Evolutionary conservation across 2,329 filamentous ascomycete species (phyloP).

Genomic region (Lachnellula arida): DNA sequence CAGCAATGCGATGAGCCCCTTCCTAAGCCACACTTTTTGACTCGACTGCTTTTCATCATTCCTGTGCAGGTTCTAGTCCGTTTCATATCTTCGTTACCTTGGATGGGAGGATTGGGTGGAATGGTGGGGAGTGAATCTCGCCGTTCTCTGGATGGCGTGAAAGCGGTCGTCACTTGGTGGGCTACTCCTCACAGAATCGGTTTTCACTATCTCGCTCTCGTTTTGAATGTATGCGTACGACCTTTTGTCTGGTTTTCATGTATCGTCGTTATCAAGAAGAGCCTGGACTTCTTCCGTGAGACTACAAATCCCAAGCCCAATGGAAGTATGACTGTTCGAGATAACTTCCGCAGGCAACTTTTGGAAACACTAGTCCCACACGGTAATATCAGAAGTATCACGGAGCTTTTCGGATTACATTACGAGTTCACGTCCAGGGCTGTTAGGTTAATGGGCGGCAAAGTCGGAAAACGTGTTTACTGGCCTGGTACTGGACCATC

Average conservation of each 20-base stretch:
- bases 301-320: slow-evolving; percentile 32
- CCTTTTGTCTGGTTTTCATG: slow-evolving; percentile 14
- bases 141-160: slow-evolving; percentile 34
- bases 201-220: slow-evolving; percentile 46
- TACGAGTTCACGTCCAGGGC: slow-evolving; percentile 51
- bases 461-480: slow-evolving; percentile 49
- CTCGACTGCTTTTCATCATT: slow-evolving; percentile 38
- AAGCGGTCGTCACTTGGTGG: slow-evolving; percentile 46
- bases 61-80: slow-evolving; percentile 39
- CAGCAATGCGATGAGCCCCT: slow-evolving; percentile 36
- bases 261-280: slow-evolving; percentile 37
- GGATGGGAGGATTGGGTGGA: slow-evolving; percentile 41
- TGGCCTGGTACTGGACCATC: slow-evolving; percentile 53
- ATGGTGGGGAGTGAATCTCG: slow-evolving; percentile 38
- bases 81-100: slow-evolving; percentile 42
- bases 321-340: slow-evolving; percentile 33
- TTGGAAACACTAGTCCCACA: slow-evolving; percentile 42
- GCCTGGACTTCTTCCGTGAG: slow-evolving; percentile 40
- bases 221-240: slow-evolving; percentile 30
- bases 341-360: slow-evolving; percentile 41
- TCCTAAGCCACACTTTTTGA: slow-evolving; percentile 41
- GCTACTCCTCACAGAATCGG: slow-evolving; percentile 41
- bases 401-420: slow-evolving; percentile 48
- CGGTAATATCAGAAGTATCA: slow-evolving; percentile 42
- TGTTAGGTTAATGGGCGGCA: slow-evolving; percentile 46